Evolutionary conservation across 176 grass and related monocot genomes (phyloP), one percentile per base, ranked within the genome.

Genomic region (Panicum miliaceum): DNA sequence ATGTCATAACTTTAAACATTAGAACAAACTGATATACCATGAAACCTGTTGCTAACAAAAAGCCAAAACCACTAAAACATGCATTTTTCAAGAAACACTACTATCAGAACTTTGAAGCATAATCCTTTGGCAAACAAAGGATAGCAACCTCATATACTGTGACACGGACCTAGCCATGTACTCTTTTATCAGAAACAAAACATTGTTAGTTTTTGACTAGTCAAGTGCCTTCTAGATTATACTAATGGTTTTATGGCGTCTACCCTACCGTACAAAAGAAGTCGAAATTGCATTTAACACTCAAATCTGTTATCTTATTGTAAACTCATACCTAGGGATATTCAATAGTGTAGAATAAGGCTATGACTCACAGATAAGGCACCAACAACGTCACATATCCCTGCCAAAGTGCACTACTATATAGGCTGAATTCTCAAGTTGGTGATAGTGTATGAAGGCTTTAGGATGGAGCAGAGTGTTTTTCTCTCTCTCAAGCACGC

Each of bases 1-100:
- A 20, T 14, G n/a, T 68, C 35, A 82, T 68, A 90, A 46, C 6
- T 42, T 86, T 11, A 34, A 73, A 86, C 3, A 14, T 14, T 13
- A 62, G 15, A 66, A 22, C 13, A 62, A 51, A 70, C 4, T 3
- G 1, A 37, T 25, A 66, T 50, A 79, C 13, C 34, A 72, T 56
- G 46, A 74, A 73, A 79, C 69, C 23, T 29, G 23, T 48, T 9
- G 20, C 29, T 68, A 36, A n/a, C 6, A 18, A 35, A 38, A 48
- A 36, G 26, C 3, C 19, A 51, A 6, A 37, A 65, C 42, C 7
- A 34, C 60, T 66, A 36, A 22, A 63, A 65, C 11, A 63, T 34
- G 42, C 14, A 47, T 45, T 36, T 53, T 5, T 75, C 56, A 60
- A 27, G 29, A 52, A 74, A 20, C 16, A 53, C 16, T 54, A 20